Base-by-base conservation (phyloP, 495 filamentous ascomycete genomes). In the Penicillium cinerascens region DNA sequence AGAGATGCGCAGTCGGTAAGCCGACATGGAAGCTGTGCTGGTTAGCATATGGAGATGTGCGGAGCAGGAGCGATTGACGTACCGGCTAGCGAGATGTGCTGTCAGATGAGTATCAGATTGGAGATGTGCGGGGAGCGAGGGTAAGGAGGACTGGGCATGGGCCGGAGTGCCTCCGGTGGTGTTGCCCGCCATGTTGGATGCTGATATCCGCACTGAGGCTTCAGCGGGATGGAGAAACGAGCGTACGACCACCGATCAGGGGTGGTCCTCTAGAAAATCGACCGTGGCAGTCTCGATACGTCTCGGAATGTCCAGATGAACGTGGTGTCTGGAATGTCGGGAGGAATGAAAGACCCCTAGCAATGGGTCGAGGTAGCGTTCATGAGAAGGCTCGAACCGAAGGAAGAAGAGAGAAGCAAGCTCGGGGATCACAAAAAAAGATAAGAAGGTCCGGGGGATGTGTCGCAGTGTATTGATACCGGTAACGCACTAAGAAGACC, bases 31-130 rank as follows among this genome's bases (percentile, higher is more conserved):
- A 98, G 29, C 78, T 81, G 42, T 15, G 16, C 13, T 11, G 20
- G 15, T 70, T 60, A 66, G 64, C 38, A 58, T 13, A 21, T n/a
- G 20, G n/a, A 22, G 33, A 46, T 44, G 29, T 23, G 25, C 7
- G 6, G 1, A 1, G 4, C 18, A 13, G 18, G 35, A 15, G 22
- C 10, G 48, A 13, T 38, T 3, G n/a, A 41, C 40, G 23, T 73
- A 81, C 77, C 93, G 88, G 70, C 91, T 96, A 47, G 93, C 93
- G 22, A 98, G 80, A 71, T 98, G 93, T 26, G 92, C 89, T 3
- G 93, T 98, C 56, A 97, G 75, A 66, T 96, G 89, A 38, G 92
- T 97, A 71, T 97, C 93, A 48, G 92, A 96, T 73, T 97, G 93
- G 26, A 92, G 79, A 78, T 98, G 93, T 29, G 86, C 78, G 27